A percentile compares a stretch with the other conserved stretches of the same genome.
Conservation (phyloP, 2,329 filamentous ascomycete genomes). For the Colletotrichum viniferum region DNA sequence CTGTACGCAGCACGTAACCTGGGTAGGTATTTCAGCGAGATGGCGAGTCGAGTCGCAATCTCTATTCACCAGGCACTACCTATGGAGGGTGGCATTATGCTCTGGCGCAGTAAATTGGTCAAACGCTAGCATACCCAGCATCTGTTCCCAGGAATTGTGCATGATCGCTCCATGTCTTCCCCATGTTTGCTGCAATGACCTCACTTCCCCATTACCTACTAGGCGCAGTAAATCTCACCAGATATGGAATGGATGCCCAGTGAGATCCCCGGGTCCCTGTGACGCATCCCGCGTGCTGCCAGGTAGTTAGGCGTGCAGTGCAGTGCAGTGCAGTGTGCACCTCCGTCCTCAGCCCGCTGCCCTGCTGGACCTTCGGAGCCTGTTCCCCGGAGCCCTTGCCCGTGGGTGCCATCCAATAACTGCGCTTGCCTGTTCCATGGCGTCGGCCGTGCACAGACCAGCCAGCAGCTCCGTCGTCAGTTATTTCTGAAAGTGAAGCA, state of each 20-base stretch:
- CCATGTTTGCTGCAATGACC: background rate
- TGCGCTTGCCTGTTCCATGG: background rate
- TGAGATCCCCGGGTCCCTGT: background rate
- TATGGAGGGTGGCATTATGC: background rate
- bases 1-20: background rate
- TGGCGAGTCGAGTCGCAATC: background rate
- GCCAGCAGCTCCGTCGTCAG: background rate
- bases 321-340: background rate
- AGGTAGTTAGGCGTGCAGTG: background rate
- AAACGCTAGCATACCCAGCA: background rate
- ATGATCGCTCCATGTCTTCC: background rate
- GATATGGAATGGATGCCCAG: background rate
- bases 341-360: background rate
- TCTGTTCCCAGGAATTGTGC: background rate
- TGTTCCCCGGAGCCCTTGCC: conserved; percentile 3
- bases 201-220: background rate
- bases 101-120: background rate
- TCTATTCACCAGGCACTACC: background rate
- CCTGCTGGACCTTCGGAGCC: background rate
- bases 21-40: background rate
- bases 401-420: conserved; percentile 2
- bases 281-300: background rate
- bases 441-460: conserved; percentile 6
- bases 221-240: background rate
- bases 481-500: conserved; percentile 12